Conservation (phyloP, 1,284 basidiomycete species). For the Ustilago shanxiensis region DNA sequence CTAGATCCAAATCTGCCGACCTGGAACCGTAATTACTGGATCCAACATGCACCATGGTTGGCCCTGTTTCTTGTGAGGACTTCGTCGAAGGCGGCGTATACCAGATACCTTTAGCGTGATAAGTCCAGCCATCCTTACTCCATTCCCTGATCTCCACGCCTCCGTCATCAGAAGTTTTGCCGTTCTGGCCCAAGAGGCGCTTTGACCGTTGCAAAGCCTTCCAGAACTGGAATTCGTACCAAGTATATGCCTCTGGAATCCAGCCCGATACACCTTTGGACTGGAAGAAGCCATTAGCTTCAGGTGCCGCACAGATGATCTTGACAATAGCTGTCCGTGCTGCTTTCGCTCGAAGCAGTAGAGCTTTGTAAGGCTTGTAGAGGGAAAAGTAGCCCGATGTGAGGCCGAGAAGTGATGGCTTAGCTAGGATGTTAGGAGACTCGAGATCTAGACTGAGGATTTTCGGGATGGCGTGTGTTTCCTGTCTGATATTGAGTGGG, state of each 20-base stretch:
- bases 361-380: slow-evolving; percentile 78
- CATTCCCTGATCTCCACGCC: slow-evolving; percentile 84
- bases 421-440: neutral
- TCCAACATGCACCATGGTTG: slow-evolving; percentile 81
- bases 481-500: slow-evolving; percentile 69
- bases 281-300: slow-evolving; percentile 90
- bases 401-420: slow-evolving; percentile 49
- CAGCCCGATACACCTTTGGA: slow-evolving; percentile 88
- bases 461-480: slow-evolving; percentile 66
- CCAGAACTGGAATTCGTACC: slow-evolving; percentile 88
- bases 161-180: slow-evolving; percentile 31
- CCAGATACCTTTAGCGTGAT: slow-evolving; percentile 88
- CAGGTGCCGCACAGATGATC: slow-evolving; percentile 87
- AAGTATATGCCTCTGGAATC: slow-evolving; percentile 94
- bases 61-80: slow-evolving; percentile 8
- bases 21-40: slow-evolving; percentile 96
- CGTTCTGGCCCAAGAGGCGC: slow-evolving; percentile 70
- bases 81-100: slow-evolving; percentile 19
- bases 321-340: slow-evolving; percentile 22
- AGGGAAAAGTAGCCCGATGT: slow-evolving; percentile 97
- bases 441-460: slow-evolving; percentile 33
- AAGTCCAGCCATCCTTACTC: slow-evolving; percentile 93
- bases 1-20: slow-evolving; percentile 89
- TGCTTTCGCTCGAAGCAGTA: slow-evolving; percentile 56
- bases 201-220: slow-evolving; percentile 71